Base-by-base conservation (phyloP, 805 yeast species). In the Kuraishia borneana region DNA sequence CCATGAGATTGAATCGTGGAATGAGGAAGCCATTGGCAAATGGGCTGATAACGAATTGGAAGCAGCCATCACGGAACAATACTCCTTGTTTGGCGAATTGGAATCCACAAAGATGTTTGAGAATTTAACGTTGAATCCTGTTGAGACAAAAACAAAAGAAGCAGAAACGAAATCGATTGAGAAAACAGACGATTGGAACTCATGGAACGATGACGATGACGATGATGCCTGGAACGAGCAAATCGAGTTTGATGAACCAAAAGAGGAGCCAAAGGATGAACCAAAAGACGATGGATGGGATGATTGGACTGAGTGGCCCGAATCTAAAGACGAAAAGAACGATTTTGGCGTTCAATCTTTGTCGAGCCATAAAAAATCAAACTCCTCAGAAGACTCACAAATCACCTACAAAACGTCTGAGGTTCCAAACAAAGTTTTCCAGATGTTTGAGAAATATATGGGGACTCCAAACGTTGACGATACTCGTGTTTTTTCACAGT, bases 401-500 rank as follows among this genome's bases (percentile, higher is more conserved):
- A 10, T n/a, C 20, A 14, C 16, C 18, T 26, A 26, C 18, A 27
- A 21, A 8, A 13, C 18, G 8, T 19, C 28, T 2, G 13, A 21
- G 13, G 36, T 27, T 13, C 32, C 36, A 26, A 13, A 25, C 8
- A 12, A 17, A 7, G 9, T 23, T 5, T 26, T 21, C 25, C 9
- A 3, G 10, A 19, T 30, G 3, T 12, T 30, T 30, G 32, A 30
- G 18, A n/a, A n/a, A n/a, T n/a, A n/a, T n/a, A n/a, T n/a, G 35
- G 37, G 18, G 47, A 48, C 27, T 35, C 53, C 18, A 56, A 54
- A 30, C 50, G 51, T 30, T 25, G 56, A 12, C 18, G 51, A 8
- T 32, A 39, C 13, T 42, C 50, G 27, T 45, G 37, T 22, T 55
- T 51, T 31, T 50, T 54, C 48, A 43, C 53, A 26, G 33, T 53